Conservation (phyloP, 73 alveolate species). For the Strombidium stylifer region DNA sequence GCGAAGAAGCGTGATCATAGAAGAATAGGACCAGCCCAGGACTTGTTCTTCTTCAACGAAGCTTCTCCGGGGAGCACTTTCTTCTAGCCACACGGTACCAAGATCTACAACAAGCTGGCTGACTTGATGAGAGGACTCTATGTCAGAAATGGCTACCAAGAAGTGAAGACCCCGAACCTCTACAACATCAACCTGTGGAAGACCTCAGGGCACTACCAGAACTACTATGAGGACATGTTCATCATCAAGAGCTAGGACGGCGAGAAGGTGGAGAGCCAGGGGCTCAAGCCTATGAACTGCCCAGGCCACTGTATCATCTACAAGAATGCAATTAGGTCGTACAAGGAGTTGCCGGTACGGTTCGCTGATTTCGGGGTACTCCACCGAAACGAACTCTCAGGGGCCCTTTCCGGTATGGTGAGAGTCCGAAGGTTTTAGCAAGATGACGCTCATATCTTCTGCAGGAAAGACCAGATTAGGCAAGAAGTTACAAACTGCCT, state of each 20-base stretch:
- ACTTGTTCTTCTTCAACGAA: constrained; percentile 87
- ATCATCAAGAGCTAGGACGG: constrained; percentile 85
- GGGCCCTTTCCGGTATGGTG: constrained; percentile 98
- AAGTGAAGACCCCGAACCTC: constrained; percentile 92
- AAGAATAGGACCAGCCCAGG: constrained; percentile 91
- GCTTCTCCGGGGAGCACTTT: constrained; percentile 94
- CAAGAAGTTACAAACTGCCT: constrained; percentile 75
- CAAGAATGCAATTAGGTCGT: constrained; percentile 81
- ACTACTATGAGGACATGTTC: constrained; percentile 90
- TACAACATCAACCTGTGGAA: constrained; percentile 88
- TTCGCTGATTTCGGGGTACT: constrained; percentile 99
- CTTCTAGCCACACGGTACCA: constrained; percentile 93
- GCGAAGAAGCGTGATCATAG: constrained; percentile 95
- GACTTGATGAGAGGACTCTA: constrained; percentile 95
- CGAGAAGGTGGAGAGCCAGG: constrained; percentile 57
- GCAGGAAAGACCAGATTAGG: constrained; percentile 75
- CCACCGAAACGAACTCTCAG: constrained; percentile 99
- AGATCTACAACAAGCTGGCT: constrained; percentile 91
- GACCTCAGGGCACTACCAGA: constrained; percentile 93
- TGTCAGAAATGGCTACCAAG: constrained; percentile 84
- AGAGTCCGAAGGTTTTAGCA: constrained; percentile 99
- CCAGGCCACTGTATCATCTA: constrained; percentile 99
- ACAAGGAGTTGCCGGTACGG: constrained; percentile 98
- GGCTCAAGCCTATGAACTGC: constrained; percentile 99
- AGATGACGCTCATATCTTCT: constrained; percentile 95